These are phyloP conservation scores for Ogataea zsoltii DNA, from an alignment of 805 yeast species.

Conservation along the genomic window DNA sequence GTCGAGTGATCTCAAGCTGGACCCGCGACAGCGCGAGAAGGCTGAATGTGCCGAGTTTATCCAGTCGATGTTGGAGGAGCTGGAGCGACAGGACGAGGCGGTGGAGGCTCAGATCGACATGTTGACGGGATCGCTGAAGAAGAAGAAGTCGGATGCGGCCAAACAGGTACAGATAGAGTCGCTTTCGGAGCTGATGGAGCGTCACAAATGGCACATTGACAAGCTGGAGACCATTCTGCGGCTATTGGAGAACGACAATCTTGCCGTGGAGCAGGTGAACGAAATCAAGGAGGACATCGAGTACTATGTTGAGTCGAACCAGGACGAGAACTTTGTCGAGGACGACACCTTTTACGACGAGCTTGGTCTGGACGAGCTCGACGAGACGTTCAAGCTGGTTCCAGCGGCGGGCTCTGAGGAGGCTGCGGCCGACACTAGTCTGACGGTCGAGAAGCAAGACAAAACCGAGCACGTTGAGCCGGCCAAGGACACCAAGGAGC, in stretches of 20 bases:
- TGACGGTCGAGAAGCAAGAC: neutral
- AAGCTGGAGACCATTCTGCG: slow-evolving; percentile 78
- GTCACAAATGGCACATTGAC: slow-evolving; percentile 77
- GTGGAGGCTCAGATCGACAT: slow-evolving; percentile 71
- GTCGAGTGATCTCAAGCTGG: slow-evolving; percentile 52
- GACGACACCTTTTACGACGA: slow-evolving; percentile 92
- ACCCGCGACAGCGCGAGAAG: slow-evolving; percentile 80
- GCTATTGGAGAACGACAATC: slow-evolving; percentile 73
- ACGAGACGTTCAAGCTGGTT: slow-evolving; percentile 31
- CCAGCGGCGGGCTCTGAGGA: slow-evolving; percentile 24
- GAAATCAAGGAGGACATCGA: slow-evolving; percentile 84
- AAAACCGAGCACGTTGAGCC: slow-evolving; percentile 1
- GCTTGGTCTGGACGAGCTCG: slow-evolving; percentile 62
- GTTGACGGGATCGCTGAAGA: slow-evolving; percentile 50
- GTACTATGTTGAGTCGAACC: slow-evolving; percentile 91
- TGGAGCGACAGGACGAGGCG: slow-evolving; percentile 77
- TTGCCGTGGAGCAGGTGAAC: slow-evolving; percentile 76
- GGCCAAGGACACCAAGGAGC: slow-evolving; percentile 4
- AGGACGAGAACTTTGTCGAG: slow-evolving; percentile 89
- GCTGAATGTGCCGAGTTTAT: slow-evolving; percentile 71
- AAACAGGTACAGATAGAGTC: slow-evolving; percentile 63
- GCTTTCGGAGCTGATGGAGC: slow-evolving; percentile 59
- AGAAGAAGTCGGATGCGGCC: slow-evolving; percentile 54
- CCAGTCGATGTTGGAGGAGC: slow-evolving; percentile 70
- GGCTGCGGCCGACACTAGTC: slow-evolving; percentile 9